Conservation (phyloP, 208 protist genomes). For the Leishmania amazonensis region DNA sequence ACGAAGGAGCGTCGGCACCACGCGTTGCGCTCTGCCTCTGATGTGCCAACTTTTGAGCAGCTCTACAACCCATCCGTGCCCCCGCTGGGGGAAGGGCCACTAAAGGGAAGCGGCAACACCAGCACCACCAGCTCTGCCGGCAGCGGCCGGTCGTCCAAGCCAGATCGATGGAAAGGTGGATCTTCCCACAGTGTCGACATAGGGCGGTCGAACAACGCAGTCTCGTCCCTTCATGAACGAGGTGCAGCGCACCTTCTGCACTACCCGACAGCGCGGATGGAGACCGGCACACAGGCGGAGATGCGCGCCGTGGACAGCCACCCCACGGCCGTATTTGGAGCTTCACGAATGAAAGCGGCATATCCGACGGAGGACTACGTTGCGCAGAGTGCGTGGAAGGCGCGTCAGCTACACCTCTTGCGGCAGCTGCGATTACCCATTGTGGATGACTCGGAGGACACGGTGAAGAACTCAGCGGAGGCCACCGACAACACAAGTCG, state of each 20-base stretch:
- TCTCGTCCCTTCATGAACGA: background rate
- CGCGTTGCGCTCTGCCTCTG: slow-evolving; percentile 26
- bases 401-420: slow-evolving; percentile 54
- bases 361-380: slow-evolving; percentile 60
- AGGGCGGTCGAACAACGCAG: background rate
- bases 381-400: slow-evolving; percentile 61
- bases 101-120: background rate
- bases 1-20: slow-evolving; percentile 35
- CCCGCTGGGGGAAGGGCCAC: background rate
- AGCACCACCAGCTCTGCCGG: background rate
- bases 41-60: slow-evolving; percentile 35
- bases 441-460: slow-evolving; percentile 8
- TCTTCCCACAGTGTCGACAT: background rate
- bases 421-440: slow-evolving; percentile 27
- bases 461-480: background rate
- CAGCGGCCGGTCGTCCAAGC: background rate
- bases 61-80: slow-evolving; percentile 45
- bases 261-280: background rate
- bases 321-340: background rate
- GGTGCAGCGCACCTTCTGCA: background rate
- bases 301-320: background rate
- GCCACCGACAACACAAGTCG: background rate
- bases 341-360: background rate
- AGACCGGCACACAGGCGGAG: slow-evolving; percentile 7
- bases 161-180: background rate